These are phyloP conservation scores for Saraca asoca DNA, from an alignment of 331 rosid species.

Conservation along the genomic window DNA sequence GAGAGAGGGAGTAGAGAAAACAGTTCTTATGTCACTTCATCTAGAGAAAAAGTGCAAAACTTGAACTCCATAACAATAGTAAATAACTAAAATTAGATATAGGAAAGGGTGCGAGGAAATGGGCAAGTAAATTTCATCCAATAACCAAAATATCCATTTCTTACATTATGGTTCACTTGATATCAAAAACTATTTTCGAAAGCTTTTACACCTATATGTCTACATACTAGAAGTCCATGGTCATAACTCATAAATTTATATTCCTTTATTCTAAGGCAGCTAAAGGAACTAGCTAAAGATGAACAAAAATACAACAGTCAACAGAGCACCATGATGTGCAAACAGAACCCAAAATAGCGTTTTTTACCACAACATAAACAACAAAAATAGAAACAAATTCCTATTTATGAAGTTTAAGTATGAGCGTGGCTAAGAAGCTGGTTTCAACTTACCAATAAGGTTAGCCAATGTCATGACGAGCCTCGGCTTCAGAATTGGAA, in stretches of 20 bases:
- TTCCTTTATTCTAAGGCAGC: neutral
- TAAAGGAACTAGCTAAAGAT: too few species aligned
- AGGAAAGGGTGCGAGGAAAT: neutral
- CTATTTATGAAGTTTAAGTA: neutral
- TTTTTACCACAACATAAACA: neutral
- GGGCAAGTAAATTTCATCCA: neutral
- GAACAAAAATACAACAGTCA: neutral
- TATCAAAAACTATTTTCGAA: neutral
- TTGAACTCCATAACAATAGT: constrained; percentile 11
- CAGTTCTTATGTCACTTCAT: neutral
- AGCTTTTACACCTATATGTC: neutral
- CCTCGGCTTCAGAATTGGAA: constrained; percentile 81
- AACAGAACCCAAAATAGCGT: constrained; percentile 10
- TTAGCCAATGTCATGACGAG: constrained; percentile 81
- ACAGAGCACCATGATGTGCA: neutral
- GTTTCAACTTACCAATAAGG: constrained; percentile 60
- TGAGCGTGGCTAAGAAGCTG: constrained; percentile 14
- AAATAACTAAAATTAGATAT: constrained; percentile 5
- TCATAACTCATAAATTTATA: too few species aligned
- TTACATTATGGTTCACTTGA: neutral
- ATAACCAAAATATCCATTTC: neutral
- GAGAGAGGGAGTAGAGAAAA: neutral
- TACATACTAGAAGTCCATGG: neutral
- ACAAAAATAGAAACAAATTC: constrained; percentile 1
- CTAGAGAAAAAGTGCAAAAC: neutral